phyloP scores from a whole-genome alignment of 108 stramenopile genomes.

The Conticribra guillardii region DNA sequence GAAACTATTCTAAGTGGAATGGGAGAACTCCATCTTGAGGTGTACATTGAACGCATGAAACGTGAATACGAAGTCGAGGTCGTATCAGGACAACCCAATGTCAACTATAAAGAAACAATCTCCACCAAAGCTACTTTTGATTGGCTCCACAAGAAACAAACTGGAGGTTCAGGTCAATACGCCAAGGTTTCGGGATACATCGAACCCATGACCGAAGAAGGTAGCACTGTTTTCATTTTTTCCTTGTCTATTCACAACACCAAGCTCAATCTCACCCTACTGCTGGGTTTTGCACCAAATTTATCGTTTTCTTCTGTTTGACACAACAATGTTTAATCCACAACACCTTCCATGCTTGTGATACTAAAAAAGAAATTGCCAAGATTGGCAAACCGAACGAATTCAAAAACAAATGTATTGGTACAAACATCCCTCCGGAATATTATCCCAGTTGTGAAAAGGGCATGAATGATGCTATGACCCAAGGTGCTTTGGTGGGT shows the following conservation, averaged over 20 bases:
- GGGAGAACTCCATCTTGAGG: conserved; percentile 99
- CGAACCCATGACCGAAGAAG: conserved; percentile 93
- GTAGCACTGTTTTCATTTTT: too few species aligned
- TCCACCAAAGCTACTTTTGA: conserved; percentile 82
- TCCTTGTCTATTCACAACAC: too few species aligned
- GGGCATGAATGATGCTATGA: conserved; percentile 92
- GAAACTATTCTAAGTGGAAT: conserved; percentile 99
- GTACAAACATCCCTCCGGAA: conserved; percentile 98
- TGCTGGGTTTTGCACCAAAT: too few species aligned
- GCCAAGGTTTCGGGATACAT: conserved; percentile 97
- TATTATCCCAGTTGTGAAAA: conserved; percentile 96
- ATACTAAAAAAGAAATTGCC: conserved; percentile 75
- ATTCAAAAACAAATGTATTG: conserved; percentile 93
- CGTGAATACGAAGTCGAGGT: conserved; percentile 97
- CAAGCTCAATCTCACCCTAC: too few species aligned
- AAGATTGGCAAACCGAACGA: conserved; percentile 75
- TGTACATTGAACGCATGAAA: conserved; percentile 98
- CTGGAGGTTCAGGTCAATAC: conserved; percentile 98
- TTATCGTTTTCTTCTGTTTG: too few species aligned
- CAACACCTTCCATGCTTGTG: too few species aligned
- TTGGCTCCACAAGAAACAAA: conserved; percentile 99
- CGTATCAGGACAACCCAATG: conserved; percentile 92
- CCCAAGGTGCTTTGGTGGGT: conserved; percentile 92
- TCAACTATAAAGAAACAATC: conserved; percentile 99
- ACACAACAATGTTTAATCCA: too few species aligned